phyloP scores from a whole-genome alignment of 2,329 filamentous ascomycete genomes.

The Tolypocladium ophioglossoides region DNA sequence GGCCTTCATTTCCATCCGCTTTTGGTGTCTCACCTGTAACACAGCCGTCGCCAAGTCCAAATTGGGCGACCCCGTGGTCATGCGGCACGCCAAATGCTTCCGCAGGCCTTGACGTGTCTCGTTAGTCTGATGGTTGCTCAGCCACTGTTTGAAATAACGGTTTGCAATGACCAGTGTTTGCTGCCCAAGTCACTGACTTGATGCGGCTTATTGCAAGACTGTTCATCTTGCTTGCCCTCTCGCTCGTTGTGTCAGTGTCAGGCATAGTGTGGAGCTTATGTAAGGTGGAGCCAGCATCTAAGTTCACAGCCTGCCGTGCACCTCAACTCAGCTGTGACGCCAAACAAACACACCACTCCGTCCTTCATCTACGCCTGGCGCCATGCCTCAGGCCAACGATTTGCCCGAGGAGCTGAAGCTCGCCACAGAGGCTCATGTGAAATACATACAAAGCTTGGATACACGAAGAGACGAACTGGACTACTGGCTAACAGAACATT shows the following conservation, averaged over 20 bases:
- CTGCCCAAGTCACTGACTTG: neutral
- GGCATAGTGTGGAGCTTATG: neutral
- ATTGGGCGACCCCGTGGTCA: neutral
- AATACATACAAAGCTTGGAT: conserved; percentile 88
- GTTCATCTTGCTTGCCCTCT: too few relatives aligned
- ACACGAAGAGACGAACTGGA: conserved; percentile 88
- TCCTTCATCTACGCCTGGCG: conserved; percentile 3
- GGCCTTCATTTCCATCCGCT: neutral
- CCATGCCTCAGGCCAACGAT: conserved; percentile 16
- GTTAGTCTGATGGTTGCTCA: neutral
- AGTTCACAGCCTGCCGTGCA: neutral
- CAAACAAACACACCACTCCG: neutral
- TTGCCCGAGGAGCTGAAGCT: conserved; percentile 31
- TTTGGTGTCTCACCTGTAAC: neutral
- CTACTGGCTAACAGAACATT: conserved; percentile 95
- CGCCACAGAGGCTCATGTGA: conserved; percentile 58
- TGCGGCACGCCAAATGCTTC: neutral
- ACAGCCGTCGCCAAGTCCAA: neutral
- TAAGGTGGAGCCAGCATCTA: neutral
- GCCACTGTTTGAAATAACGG: neutral
- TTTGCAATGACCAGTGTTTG: neutral
- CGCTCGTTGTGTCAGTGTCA: too few relatives aligned
- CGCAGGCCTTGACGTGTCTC: neutral
- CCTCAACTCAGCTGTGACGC: neutral
- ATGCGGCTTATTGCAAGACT: too few relatives aligned